Base-by-base conservation (phyloP, 2,329 filamentous ascomycete genomes). In the Sporothrix pseudoabietina region DNA sequence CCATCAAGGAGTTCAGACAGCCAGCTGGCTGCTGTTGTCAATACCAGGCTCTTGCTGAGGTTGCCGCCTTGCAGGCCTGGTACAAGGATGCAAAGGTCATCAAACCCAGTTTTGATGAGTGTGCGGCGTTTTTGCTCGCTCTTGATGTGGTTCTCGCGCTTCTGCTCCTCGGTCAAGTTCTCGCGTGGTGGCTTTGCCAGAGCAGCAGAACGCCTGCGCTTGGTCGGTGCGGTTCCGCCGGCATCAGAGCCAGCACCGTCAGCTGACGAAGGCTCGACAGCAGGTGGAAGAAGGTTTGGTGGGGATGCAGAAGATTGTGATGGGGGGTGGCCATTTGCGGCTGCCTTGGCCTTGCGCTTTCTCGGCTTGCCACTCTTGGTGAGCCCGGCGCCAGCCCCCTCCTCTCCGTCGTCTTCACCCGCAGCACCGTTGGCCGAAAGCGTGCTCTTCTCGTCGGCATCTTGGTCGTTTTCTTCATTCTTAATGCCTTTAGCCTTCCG, bases 41-140 rank as follows among this genome's bases (percentile, higher is more conserved):
- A 85, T 80, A 94, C 91, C 8, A 89, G 90, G 79, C 92, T 94
- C 83, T 97, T 97, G 82, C 93, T 96, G 77, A 94, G 90, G 0
- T 92, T 91, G 9, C 92, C 91, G 35, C 88, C 90, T 72, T 87
- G 87, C 12, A 97, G 85, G 19, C 90, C 91, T 0, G 94, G 94
- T 0, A 97, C 92, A 30, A 97, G 84, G 39, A 89, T 86, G 76
- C 88, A 89, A n/a, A 97, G 83, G 73, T 95, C 92, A 59, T 94
- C 91, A 77, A 95, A 97, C 0, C 93, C 93, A 76, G 92, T 88
- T 79, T 94, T 92, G 78, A 95, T 95, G 65, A 94, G 84, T 35
- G 93, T 93, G 66, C 94, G 87, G 47, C 94, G 88, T 81, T 96
- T 97, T 82, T 97, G 93, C 79, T 97, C 94, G 71, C 93, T 96